Conservation (phyloP, 108 stramenopile species). For the Skeletonema costatum region DNA sequence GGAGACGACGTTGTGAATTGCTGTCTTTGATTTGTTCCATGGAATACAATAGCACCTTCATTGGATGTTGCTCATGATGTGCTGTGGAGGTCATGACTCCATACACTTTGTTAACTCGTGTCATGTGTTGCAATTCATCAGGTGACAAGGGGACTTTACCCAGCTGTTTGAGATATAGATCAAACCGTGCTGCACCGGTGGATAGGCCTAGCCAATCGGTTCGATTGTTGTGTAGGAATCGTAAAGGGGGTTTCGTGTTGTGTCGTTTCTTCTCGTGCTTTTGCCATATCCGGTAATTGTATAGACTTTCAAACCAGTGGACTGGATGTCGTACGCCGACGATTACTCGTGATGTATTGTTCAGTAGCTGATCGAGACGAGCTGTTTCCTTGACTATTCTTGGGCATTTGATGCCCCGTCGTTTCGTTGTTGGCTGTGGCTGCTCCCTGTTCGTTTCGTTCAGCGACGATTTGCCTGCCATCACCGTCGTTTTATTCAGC, state of each 20-base stretch:
- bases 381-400: conserved; percentile 19
- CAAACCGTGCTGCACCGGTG: conserved; percentile 1
- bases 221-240: not conserved
- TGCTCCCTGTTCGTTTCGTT: too few species aligned
- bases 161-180: conserved; percentile 5
- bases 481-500: not conserved
- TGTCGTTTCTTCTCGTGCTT: not conserved
- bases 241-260: not conserved
- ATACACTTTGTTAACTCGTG: too few species aligned
- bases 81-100: not conserved
- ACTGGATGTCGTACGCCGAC: conserved; percentile 60
- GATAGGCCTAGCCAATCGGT: not conserved
- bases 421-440: not conserved
- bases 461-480: too few species aligned
- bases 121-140: conserved; percentile 28
- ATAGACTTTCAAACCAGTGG: conserved; percentile 48
- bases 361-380: conserved; percentile 23
- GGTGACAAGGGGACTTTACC: conserved; percentile 19
- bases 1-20: conserved; percentile 19
- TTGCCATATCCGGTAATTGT: conserved; percentile 29
- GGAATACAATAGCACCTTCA: conserved; percentile 49
- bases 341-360: conserved; percentile 32
- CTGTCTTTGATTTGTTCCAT: conserved; percentile 51
- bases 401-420: conserved; percentile 31
- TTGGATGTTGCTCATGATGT: conserved; percentile 18